These are phyloP conservation scores for Trametes pubescens DNA, from an alignment of 1,284 basidiomycete genomes.

Conservation along the genomic window DNA sequence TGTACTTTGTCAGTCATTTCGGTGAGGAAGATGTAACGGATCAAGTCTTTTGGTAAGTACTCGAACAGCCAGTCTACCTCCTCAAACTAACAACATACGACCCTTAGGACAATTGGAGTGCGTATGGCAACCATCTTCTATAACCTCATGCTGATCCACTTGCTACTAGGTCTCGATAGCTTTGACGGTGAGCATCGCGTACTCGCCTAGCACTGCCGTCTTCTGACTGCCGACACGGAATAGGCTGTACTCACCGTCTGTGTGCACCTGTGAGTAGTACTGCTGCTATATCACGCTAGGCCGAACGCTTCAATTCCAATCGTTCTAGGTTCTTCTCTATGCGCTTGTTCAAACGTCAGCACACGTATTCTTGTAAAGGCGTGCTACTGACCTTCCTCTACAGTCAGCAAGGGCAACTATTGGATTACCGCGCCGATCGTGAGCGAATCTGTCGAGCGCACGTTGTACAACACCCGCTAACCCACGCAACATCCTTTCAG, in stretches of 20 bases:
- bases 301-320: neutral
- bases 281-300: neutral
- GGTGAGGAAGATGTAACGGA: constrained; percentile 32
- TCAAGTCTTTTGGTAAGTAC: constrained; percentile 35
- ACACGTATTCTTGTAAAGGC: neutral
- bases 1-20: constrained; percentile 35
- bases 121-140: neutral
- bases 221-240: neutral
- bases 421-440: constrained; percentile 32
- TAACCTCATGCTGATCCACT: neutral
- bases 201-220: neutral
- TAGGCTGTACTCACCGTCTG: constrained; percentile 34
- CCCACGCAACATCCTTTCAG: neutral
- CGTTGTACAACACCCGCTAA: neutral
- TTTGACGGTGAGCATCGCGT: constrained; percentile 25
- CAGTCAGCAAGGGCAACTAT: constrained; percentile 39
- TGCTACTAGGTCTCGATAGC: constrained; percentile 31
- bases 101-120: constrained; percentile 31
- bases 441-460: neutral
- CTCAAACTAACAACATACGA: neutral
- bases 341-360: constrained; percentile 33
- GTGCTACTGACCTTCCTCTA: neutral
- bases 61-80: neutral
- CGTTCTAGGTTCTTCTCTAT: constrained; percentile 32
- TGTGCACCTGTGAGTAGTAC: constrained; percentile 31